Conservation (phyloP, 2,329 filamentous ascomycete genomes). For the Endothia cerciana region DNA sequence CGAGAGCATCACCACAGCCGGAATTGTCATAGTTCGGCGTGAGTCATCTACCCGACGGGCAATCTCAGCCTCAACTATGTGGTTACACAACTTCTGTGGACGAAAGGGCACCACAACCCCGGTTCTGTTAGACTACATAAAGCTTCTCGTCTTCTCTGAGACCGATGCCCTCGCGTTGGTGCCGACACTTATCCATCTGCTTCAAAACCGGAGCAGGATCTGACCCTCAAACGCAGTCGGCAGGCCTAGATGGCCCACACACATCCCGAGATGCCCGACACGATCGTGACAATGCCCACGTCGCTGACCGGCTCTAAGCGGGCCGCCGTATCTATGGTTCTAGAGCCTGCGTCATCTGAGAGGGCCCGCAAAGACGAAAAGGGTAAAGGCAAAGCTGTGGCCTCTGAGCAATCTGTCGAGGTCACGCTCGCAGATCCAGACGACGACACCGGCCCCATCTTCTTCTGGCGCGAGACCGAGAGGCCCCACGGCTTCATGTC, state of each 20-base stretch:
- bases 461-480: constrained; percentile 55
- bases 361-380: not conserved
- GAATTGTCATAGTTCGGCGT: not conserved
- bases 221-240: too few relatives aligned
- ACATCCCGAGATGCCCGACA: not conserved
- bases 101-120: not conserved
- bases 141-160: not conserved
- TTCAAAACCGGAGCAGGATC: too few relatives aligned
- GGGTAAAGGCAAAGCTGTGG: not conserved
- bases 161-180: not conserved
- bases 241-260: not conserved
- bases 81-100: not conserved
- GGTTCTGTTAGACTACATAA: not conserved
- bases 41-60: not conserved
- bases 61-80: not conserved
- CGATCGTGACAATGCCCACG: not conserved
- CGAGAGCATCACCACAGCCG: not conserved
- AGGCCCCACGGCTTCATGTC: constrained; percentile 58
- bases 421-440: not conserved
- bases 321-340: not conserved
- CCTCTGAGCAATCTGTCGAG: not conserved
- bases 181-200: not conserved
- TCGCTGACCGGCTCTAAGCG: not conserved
- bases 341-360: too few relatives aligned
- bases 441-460: constrained; percentile 36